Base-by-base conservation (phyloP, 371 early-diverging fungal species). In the Coemansia sp. region DNA sequence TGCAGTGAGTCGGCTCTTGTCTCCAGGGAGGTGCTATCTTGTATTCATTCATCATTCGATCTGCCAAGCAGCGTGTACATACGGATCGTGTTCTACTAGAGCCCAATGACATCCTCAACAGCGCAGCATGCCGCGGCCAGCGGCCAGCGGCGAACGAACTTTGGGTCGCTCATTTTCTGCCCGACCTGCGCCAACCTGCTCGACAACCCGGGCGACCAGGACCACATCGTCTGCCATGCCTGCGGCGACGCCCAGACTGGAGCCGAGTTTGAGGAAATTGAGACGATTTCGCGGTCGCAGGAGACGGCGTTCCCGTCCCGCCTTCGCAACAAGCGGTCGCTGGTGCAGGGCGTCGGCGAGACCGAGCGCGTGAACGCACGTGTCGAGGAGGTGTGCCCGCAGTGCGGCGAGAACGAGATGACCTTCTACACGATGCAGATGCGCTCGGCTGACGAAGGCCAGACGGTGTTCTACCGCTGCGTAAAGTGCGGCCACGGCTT, bases 371-470 rank as follows among this genome's bases (percentile, higher is more conserved):
- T 54, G 3, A 53, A 62, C 41, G 62, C 70, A 35, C 62, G 91
- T 87, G 96, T 98, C 59, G 90, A 97, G 76, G 95, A 98, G 78
- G 90, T 89, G 65, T 99, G 99, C 81, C 96, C 97, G n/a, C 88
- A 93, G 68, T 95, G 96, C 81, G 92, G 87, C 40, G 83, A 88
- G 36, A 89, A 89, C 10, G 95, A 99, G 81, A 95, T 99, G 95
- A 90, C 88, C 52, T 99, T 96, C 81, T 93, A 98, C 79, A 98
- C 99, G 0, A 94, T 96, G 85, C 99, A 99, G 79, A 79, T 99
- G 65, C 90, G 99, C 62, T 95, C 95, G 53, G 99, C 99, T 16
- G 99, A 99, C 88, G 99, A 99, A 90, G 99, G 99, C 45, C 99
- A 99, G 82, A 99, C 99, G 1, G 92, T 99, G 13, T 99, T 99